Conservation (phyloP, 2,329 filamentous ascomycete genomes). For the Scortechinia acanthostroma region DNA sequence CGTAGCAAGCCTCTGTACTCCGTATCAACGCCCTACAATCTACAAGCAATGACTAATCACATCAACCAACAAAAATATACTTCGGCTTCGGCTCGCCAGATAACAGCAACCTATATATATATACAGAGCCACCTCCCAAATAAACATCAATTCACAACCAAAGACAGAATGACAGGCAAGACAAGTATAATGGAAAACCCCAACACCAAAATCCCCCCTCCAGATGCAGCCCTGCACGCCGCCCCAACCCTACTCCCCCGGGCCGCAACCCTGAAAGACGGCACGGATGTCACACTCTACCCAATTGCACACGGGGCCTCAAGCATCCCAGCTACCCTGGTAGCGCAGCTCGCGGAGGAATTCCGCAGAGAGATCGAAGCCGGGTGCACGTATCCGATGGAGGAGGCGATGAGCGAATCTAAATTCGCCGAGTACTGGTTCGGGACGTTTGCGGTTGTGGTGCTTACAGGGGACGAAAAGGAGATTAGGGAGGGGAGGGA, state of each 20-base stretch:
- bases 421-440: slow-evolving; percentile 24
- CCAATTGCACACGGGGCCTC: neutral
- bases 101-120: too few relatives aligned
- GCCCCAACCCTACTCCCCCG: slow-evolving; percentile 12
- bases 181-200: too few relatives aligned
- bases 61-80: too few relatives aligned
- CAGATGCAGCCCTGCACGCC: slow-evolving; percentile 6
- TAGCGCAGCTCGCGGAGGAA: slow-evolving; percentile 17
- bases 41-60: too few relatives aligned
- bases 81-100: too few relatives aligned
- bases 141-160: too few relatives aligned
- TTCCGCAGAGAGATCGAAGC: slow-evolving; percentile 21
- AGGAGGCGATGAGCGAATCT: slow-evolving; percentile 16
- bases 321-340: slow-evolving; percentile 7
- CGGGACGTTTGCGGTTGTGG: slow-evolving; percentile 23
- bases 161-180: too few relatives aligned
- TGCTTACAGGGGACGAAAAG: slow-evolving; percentile 11
- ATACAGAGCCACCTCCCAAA: too few relatives aligned
- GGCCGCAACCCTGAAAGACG: slow-evolving; percentile 9
- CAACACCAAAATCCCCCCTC: slow-evolving; percentile 14
- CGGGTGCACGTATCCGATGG: slow-evolving; percentile 26
- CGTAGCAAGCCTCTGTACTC: too few relatives aligned
- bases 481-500: slow-evolving; percentile 17
- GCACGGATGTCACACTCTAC: neutral
- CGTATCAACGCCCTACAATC: too few relatives aligned